A percentile compares a stretch with the other conserved stretches of the same genome.
phyloP scores from a whole-genome alignment of 73 alveolate genomes.

The Tetrahymena borealis region DNA sequence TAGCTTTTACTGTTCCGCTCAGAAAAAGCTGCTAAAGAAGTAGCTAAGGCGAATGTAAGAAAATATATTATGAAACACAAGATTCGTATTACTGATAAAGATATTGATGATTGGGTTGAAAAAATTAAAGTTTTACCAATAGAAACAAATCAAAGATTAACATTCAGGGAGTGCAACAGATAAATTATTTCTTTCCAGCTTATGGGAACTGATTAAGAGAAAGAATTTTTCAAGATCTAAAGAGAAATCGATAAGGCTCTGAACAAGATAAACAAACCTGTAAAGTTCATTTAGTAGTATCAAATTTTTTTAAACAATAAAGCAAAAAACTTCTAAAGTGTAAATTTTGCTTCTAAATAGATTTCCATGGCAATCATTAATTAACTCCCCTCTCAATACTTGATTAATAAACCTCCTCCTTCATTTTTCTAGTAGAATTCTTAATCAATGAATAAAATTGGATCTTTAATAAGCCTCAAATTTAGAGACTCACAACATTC shows the following conservation, averaged over 20 bases:
- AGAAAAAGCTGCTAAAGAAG: not conserved
- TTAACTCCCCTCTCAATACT: not conserved
- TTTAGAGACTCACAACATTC: not conserved
- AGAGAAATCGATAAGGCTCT: not conserved
- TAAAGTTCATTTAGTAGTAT: not conserved
- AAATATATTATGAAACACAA: not conserved
- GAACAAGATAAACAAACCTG: not conserved
- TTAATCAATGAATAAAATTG: not conserved
- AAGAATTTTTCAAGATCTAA: not conserved
- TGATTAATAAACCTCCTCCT: not conserved
- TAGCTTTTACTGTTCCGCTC: not conserved
- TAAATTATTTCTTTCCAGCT: not conserved
- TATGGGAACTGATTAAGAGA: not conserved
- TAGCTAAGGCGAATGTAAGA: not conserved
- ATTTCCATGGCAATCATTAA: not conserved
- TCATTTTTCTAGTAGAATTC: not conserved
- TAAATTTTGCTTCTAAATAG: not conserved
- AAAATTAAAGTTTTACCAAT: not conserved
- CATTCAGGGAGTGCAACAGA: not conserved
- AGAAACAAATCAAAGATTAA: not conserved
- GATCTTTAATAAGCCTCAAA: not conserved
- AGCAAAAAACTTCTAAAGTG: not conserved
- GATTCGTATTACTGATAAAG: not conserved
- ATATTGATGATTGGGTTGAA: not conserved
- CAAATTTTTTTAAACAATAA: not conserved